Evolutionary conservation across 345 rosid genomes (phyloP).

Genomic region (Populus tremula): DNA sequence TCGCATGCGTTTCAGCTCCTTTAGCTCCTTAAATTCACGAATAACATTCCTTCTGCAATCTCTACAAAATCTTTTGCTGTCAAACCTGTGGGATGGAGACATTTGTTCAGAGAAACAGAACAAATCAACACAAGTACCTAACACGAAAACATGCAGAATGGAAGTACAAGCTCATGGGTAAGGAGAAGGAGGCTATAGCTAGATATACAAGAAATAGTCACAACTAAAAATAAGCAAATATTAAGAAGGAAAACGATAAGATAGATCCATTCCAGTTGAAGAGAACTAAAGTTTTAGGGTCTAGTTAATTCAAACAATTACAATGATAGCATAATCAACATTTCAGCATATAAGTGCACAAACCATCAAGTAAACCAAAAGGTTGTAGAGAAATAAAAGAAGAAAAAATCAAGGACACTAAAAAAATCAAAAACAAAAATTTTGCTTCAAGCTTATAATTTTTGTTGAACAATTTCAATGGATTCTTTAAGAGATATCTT

Average conservation of each 20-base stretch:
- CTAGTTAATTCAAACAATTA: neutral
- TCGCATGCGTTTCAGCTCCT: slow-evolving; percentile 87
- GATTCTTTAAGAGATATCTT: neutral
- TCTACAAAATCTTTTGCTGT: slow-evolving; percentile 96
- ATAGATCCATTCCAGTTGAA: too few species aligned
- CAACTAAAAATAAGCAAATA: neutral
- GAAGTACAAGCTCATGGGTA: neutral
- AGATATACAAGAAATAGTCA: neutral
- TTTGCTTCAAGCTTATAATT: neutral
- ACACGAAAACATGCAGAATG: slow-evolving; percentile 1
- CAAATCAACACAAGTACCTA: neutral
- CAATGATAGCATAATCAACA: neutral
- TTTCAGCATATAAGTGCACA: neutral
- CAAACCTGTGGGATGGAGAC: slow-evolving; percentile 59
- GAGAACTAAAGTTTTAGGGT: neutral
- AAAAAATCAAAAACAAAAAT: neutral
- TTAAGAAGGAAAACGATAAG: neutral
- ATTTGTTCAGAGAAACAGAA: neutral
- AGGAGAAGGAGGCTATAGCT: neutral
- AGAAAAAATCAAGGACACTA: neutral
- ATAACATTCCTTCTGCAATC: slow-evolving; percentile 90
- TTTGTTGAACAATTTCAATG: neutral
- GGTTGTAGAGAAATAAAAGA: neutral
- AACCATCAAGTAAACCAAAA: neutral
- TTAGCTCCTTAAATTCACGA: slow-evolving; percentile 91